A percentile compares a stretch with the other conserved stretches of the same genome.
These are phyloP conservation scores for Chamaenerion angustifolium DNA, from an alignment of 345 rosid genomes.

Conservation along the genomic window DNA sequence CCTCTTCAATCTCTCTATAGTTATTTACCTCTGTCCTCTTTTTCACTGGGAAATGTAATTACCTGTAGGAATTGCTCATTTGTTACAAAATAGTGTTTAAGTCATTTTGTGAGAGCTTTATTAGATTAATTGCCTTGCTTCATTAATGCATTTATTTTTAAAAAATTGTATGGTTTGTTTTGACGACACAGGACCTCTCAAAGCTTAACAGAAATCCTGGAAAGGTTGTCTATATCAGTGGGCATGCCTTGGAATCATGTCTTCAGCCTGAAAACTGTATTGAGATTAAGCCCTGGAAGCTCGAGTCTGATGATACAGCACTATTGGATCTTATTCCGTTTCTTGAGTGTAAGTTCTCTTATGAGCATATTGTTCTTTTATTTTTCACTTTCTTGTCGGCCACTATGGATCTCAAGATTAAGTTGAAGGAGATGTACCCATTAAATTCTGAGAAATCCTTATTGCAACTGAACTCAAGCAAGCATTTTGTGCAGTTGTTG, in stretches of 20 bases:
- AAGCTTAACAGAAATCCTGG: slow-evolving; percentile 83
- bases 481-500: slow-evolving; percentile 36
- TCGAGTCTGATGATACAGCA: slow-evolving; percentile 60
- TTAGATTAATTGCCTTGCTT: too few species aligned
- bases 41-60: too few species aligned
- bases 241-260: slow-evolving; percentile 55
- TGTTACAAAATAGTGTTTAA: too few species aligned
- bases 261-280: slow-evolving; percentile 87
- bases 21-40: too few species aligned
- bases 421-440: not conserved
- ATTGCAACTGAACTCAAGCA: not conserved
- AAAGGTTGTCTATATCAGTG: slow-evolving; percentile 69
- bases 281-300: slow-evolving; percentile 69
- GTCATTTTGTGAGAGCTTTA: too few species aligned
- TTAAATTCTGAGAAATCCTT: not conserved
- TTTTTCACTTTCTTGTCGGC: not conserved
- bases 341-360: slow-evolving; percentile 60
- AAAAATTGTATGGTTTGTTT: not conserved
- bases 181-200: slow-evolving; percentile 62
- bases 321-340: slow-evolving; percentile 93
- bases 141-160: not conserved
- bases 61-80: too few species aligned
- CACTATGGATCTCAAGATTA: too few species aligned
- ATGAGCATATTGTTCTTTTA: too few species aligned
- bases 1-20: too few species aligned